A percentile compares a stretch with the other conserved stretches of the same genome.
Evolutionary conservation across 108 stramenopile genomes (phyloP).

Genomic region (Skeletonema tropicum): DNA sequence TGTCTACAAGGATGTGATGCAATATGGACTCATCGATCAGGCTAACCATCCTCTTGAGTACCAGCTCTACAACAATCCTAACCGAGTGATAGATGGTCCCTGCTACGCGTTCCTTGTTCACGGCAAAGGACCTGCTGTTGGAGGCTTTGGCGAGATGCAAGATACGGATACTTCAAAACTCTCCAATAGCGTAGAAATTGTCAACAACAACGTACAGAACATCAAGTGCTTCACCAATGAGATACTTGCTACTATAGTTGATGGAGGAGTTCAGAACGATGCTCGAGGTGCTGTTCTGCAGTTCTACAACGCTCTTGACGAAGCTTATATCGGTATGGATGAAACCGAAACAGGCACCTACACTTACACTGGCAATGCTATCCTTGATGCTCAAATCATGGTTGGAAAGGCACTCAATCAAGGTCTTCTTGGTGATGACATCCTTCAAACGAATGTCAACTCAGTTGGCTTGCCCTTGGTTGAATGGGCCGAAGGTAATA

Average conservation of each 20-base stretch:
- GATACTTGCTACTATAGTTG: no score
- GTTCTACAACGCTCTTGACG: background rate
- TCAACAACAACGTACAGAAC: slow-evolving; percentile 11
- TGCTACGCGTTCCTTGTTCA: slow-evolving; percentile 29
- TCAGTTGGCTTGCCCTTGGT: background rate
- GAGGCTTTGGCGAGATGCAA: background rate
- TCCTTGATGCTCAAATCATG: no score
- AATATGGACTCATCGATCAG: background rate
- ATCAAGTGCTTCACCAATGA: no score
- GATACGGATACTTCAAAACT: background rate
- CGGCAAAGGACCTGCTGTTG: slow-evolving; percentile 29
- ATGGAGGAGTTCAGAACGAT: no score
- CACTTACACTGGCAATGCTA: slow-evolving; percentile 14
- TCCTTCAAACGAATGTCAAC: slow-evolving; percentile 12
- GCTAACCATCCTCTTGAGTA: slow-evolving; percentile 1
- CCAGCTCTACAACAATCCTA: background rate
- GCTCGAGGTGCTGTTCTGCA: no score
- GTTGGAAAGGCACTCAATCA: slow-evolving; percentile 3
- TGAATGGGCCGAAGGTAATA: background rate
- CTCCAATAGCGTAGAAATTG: background rate
- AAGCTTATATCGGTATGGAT: background rate
- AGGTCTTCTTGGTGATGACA: background rate
- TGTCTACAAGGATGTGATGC: slow-evolving; percentile 10
- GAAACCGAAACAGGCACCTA: background rate
- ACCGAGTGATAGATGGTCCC: slow-evolving; percentile 25